Evolutionary conservation across 2,329 filamentous ascomycete species (phyloP), one percentile per base, ranked within the genome.

Genomic region (Nemania sp.): DNA sequence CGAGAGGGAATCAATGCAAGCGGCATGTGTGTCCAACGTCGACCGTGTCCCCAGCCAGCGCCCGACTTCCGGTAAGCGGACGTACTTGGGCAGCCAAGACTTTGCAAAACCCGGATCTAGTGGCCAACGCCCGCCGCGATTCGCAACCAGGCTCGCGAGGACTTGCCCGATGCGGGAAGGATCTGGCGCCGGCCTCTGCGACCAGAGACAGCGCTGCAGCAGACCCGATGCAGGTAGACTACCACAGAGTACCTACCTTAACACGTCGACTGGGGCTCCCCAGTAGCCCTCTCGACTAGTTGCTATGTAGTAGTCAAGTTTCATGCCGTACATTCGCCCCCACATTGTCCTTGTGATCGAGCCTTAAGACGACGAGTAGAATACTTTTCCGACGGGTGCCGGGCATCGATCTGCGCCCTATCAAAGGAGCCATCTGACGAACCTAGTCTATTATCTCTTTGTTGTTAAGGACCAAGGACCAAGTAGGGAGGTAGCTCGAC

Each of bases 111-210:
- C 54, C 58, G 53, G 47, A 21, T 39, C 37, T 49, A 34, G 50
- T 40, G 49, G 25, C 21, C 42, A 42, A 17, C n/a, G 29, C 15
- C 46, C 42, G 53, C 46, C 53, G 50, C 17, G 35, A 34, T 43
- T 63, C 51, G 62, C 59, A 57, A 34, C 40, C 51, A 29, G 60
- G 54, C 37, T 69, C 69, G 69, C 69, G 60, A 71, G 69, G 68
- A 71, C 69, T 67, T 71, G 64, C 69, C 69, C 34, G 49, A 70
- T 65, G 35, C 18, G 66, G 69, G 57, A 63, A 71, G 47, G 65
- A 70, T 61, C 64, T 65, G 37, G 62, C 62, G 25, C 55, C 25
- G 39, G 17, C 21, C 21, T 11, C 39, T 34, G 12, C 29, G 34
- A n/a, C n/a, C 46, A 34, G 25, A 49, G 34, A 45, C 43, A 39